Evolutionary conservation across 2,329 filamentous ascomycete genomes (phyloP).

Genomic region (Epichloe gansuensis): DNA sequence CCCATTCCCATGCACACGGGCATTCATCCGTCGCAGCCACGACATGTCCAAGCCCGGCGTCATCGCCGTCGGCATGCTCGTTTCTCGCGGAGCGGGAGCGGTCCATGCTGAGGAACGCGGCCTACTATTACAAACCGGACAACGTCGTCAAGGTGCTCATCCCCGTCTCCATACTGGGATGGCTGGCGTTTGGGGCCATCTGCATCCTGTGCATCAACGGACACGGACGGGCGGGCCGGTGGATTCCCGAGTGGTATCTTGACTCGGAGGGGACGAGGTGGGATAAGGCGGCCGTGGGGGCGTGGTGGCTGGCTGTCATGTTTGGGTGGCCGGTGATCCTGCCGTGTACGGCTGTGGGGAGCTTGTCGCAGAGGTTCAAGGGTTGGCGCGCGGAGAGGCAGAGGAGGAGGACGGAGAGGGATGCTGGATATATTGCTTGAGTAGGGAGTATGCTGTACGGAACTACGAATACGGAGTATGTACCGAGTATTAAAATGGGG

Average conservation of each 20-base stretch:
- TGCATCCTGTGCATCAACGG: constrained; percentile 21
- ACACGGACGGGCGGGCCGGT: constrained; percentile 15
- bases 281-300: constrained; percentile 12
- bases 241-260: constrained; percentile 23
- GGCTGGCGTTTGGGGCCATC: constrained; percentile 19
- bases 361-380: constrained; percentile 50
- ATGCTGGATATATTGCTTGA: not conserved
- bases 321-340: constrained; percentile 44
- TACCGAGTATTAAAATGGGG: not conserved
- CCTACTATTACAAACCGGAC: not conserved
- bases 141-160: constrained; percentile 9
- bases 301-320: constrained; percentile 19
- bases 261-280: constrained; percentile 11
- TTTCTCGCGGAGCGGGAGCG: not conserved
- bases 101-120: not conserved
- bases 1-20: not conserved
- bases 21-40: not conserved
- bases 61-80: not conserved
- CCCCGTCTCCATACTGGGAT: constrained; percentile 15
- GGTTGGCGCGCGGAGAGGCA: constrained; percentile 18
- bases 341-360: constrained; percentile 58
- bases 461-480: not conserved
- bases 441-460: not conserved
- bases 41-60: not conserved
- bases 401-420: constrained; percentile 33